Percentiles rank a stretch among this genome's conserved stretches.
phyloP scores from a whole-genome alignment of 805 yeast genomes.

The Yamadazyma ubonensis region DNA sequence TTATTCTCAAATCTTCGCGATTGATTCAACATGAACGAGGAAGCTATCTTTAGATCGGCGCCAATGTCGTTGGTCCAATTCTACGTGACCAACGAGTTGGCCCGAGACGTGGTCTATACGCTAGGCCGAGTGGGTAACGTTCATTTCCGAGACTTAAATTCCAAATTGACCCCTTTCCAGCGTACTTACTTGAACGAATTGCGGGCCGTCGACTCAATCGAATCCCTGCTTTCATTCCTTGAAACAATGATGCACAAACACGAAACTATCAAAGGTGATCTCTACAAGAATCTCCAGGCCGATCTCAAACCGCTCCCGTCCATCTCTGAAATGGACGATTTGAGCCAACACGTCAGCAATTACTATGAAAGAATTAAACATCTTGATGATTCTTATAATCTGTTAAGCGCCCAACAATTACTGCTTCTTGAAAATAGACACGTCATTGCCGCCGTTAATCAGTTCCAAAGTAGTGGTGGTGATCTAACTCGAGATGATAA shows the following conservation, averaged over 20 bases:
- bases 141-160: conserved; percentile 50
- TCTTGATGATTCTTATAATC: conserved; percentile 32
- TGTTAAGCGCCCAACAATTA: conserved; percentile 24
- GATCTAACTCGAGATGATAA: conserved; percentile 8
- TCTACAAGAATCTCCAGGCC: conserved; percentile 32
- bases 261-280: conserved; percentile 25
- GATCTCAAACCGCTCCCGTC: conserved; percentile 56
- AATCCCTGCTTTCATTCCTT: conserved; percentile 28
- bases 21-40: conserved; percentile 14
- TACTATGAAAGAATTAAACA: conserved; percentile 35
- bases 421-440: conserved; percentile 34
- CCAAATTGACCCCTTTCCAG: conserved; percentile 44
- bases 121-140: conserved; percentile 41
- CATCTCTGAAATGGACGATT: conserved; percentile 34
- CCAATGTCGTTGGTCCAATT: conserved; percentile 50
- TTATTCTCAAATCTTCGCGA: not conserved
- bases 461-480: conserved; percentile 24
- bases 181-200: conserved; percentile 44
- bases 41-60: conserved; percentile 47
- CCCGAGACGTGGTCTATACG: conserved; percentile 40
- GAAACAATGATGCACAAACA: conserved; percentile 30
- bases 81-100: conserved; percentile 47
- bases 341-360: conserved; percentile 23
- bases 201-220: conserved; percentile 35
- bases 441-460: conserved; percentile 31